Conservation (phyloP, 2,329 filamentous ascomycete species). For the Nigrograna mackinnonii region DNA sequence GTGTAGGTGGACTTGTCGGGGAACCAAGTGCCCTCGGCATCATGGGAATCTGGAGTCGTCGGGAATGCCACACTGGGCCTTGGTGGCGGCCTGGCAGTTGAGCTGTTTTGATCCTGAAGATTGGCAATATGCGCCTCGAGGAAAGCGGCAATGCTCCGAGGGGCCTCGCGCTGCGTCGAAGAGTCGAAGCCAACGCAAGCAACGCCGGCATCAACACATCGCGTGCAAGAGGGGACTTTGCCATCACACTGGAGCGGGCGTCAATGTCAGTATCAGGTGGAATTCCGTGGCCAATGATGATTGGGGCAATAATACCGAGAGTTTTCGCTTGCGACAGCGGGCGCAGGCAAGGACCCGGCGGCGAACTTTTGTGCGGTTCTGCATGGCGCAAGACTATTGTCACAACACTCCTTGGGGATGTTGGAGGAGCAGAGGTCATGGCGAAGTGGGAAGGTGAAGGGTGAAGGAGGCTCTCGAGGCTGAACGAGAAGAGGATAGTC, state of each 20-base stretch:
- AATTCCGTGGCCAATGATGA: neutral
- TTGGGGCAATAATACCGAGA: constrained; percentile 23
- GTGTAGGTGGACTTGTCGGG: constrained; percentile 31
- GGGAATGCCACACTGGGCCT: constrained; percentile 20
- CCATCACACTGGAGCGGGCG: constrained; percentile 38
- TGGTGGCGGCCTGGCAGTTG: constrained; percentile 15
- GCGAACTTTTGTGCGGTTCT: constrained; percentile 37
- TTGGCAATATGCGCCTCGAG: constrained; percentile 35
- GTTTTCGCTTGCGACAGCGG: constrained; percentile 37
- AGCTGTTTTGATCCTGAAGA: constrained; percentile 20
- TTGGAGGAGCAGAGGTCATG: neutral
- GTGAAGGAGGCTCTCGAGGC: too few relatives aligned
- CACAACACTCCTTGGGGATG: too few relatives aligned
- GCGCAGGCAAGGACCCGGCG: constrained; percentile 40
- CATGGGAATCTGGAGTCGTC: constrained; percentile 28
- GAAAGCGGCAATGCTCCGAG: constrained; percentile 36
- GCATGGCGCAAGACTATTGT: constrained; percentile 17
- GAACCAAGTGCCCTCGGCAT: constrained; percentile 20
- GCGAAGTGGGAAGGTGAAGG: neutral
- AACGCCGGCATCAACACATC: constrained; percentile 33
- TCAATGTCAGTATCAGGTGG: constrained; percentile 13
- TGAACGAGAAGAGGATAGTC: too few relatives aligned
- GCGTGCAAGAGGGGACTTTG: constrained; percentile 37
- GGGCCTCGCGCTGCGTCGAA: constrained; percentile 34
- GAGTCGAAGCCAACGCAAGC: constrained; percentile 39